These are phyloP conservation scores for Mycena vitilis DNA, from an alignment of 768 basidiomycete genomes.

Conservation along the genomic window DNA sequence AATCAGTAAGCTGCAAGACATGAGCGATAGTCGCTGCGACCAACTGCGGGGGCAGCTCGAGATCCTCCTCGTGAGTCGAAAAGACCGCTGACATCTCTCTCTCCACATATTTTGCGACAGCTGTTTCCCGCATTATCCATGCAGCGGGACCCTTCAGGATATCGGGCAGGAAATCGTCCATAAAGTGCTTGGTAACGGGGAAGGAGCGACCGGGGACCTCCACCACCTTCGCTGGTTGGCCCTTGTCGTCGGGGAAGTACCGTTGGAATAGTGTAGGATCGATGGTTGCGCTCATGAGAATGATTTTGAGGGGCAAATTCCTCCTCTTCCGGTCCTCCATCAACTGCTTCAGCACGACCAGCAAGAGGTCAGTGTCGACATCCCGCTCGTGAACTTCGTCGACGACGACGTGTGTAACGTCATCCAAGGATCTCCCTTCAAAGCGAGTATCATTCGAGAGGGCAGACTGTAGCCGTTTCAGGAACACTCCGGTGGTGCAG, in stretches of 20 bases:
- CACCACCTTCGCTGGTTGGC: conserved; percentile 73
- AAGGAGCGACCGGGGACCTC: conserved; percentile 93
- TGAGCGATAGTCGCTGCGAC: conserved; percentile 86
- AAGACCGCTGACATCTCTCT: conserved; percentile 56
- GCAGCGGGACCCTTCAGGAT: conserved; percentile 55
- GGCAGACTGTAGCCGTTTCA: conserved; percentile 85
- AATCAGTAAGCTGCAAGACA: conserved; percentile 76
- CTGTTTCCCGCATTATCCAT: conserved; percentile 81
- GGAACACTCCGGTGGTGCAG: conserved; percentile 92
- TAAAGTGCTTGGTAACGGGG: conserved; percentile 84
- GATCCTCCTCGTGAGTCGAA: conserved; percentile 55
- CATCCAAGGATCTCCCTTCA: conserved; percentile 65
- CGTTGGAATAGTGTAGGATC: conserved; percentile 89
- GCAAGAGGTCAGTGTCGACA: conserved; percentile 89
- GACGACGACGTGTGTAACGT: conserved; percentile 90
- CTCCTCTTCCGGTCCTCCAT: conserved; percentile 78
- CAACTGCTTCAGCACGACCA: conserved; percentile 90
- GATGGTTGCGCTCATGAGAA: conserved; percentile 97
- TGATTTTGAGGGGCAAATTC: conserved; percentile 81
- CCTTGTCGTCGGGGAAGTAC: conserved; percentile 80
- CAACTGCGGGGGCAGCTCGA: conserved; percentile 84
- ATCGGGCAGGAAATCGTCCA: conserved; percentile 79
- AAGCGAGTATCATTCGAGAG: conserved; percentile 56
- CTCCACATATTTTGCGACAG: conserved; percentile 76
- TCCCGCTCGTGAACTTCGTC: conserved; percentile 98